A percentile compares a stretch with the other conserved stretches of the same genome.
Conservation (phyloP, 2,329 filamentous ascomycete species). For the Cladophialophora carrionii region DNA sequence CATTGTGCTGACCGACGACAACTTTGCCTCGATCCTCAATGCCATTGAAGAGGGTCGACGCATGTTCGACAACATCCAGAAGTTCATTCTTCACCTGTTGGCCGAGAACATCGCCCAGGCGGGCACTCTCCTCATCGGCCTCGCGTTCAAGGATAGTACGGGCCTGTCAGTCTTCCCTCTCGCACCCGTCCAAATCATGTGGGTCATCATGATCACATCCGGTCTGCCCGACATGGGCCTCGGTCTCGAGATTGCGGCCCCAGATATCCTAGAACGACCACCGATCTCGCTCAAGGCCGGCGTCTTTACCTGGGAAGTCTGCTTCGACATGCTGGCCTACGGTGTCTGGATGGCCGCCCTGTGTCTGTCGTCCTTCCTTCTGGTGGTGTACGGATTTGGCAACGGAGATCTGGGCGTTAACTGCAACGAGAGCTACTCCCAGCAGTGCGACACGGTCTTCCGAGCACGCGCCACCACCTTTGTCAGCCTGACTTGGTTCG, state of each 20-base stretch:
- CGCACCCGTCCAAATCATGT: constrained; percentile 82
- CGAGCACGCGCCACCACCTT: constrained; percentile 74
- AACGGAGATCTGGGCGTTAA: constrained; percentile 61
- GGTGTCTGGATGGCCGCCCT: constrained; percentile 76
- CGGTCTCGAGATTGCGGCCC: constrained; percentile 73
- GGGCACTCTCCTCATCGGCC: constrained; percentile 75
- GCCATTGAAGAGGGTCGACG: constrained; percentile 81
- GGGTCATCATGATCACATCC: constrained; percentile 93
- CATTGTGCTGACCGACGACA: constrained; percentile 75
- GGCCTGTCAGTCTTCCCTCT: constrained; percentile 82
- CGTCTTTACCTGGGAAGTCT: constrained; percentile 75
- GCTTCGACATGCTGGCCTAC: constrained; percentile 75
- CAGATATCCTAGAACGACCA: constrained; percentile 77
- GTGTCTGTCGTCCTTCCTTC: constrained; percentile 64
- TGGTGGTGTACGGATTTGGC: constrained; percentile 66
- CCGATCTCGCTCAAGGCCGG: constrained; percentile 63
- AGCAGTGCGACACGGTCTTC: constrained; percentile 66
- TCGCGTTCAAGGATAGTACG: constrained; percentile 74
- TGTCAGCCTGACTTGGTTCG: constrained; percentile 74
- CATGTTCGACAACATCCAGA: constrained; percentile 89
- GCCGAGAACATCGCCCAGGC: constrained; percentile 84
- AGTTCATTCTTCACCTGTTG: constrained; percentile 79
- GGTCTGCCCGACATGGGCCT: constrained; percentile 86
- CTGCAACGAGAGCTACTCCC: constrained; percentile 64
- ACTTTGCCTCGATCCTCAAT: constrained; percentile 83